Evolutionary conservation across 1,284 basidiomycete genomes (phyloP).

Genomic region (Cerioporus squamosus): DNA sequence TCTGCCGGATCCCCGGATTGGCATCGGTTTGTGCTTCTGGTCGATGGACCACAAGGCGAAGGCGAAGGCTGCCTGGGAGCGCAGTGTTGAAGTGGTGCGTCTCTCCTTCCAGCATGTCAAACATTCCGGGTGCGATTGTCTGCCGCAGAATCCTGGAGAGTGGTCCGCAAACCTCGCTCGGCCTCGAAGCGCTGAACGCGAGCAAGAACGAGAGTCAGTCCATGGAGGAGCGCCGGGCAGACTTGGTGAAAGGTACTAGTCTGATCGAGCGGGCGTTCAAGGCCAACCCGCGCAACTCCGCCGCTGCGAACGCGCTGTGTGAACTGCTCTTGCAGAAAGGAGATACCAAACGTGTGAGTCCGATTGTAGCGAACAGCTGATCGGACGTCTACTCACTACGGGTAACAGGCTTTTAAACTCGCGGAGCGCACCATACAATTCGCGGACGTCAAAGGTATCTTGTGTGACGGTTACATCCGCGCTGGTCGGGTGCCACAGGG

Average conservation of each 20-base stretch:
- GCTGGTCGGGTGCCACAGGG: conserved; percentile 81
- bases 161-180: conserved; percentile 81
- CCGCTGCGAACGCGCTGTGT: conserved; percentile 78
- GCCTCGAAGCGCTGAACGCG: conserved; percentile 80
- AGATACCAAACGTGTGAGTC: conserved; percentile 53
- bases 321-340: conserved; percentile 76
- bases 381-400: conserved; percentile 2
- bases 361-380: background rate
- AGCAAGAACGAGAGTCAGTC: conserved; percentile 68
- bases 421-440: conserved; percentile 93
- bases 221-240: conserved; percentile 63
- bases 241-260: conserved; percentile 66
- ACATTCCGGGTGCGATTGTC: background rate
- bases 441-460: conserved; percentile 81
- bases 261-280: conserved; percentile 77
- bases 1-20: conserved; percentile 89
- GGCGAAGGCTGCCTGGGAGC: conserved; percentile 87
- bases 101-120: background rate
- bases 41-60: conserved; percentile 79
- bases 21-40: conserved; percentile 92
- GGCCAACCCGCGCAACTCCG: conserved; percentile 73
- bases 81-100: conserved; percentile 81
- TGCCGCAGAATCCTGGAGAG: conserved; percentile 68
- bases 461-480: conserved; percentile 81
- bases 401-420: conserved; percentile 77